Base-by-base conservation (phyloP, 352 stramenopile species). In the Globisporangium perplexum region DNA sequence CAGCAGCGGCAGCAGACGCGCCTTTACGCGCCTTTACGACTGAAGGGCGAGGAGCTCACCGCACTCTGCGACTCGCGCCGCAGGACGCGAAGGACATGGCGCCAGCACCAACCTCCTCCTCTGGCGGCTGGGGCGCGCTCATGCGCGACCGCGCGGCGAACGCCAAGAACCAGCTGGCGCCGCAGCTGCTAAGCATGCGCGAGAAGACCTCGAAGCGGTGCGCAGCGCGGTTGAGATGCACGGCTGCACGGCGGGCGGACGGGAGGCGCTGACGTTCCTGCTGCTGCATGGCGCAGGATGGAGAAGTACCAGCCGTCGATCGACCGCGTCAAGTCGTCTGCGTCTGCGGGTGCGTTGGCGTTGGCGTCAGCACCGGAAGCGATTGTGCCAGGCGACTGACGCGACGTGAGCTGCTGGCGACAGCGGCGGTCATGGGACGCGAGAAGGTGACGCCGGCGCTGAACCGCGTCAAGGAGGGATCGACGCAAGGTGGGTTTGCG, bases 281-380 rank as follows among this genome's bases (percentile, higher is more conserved):
- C 12, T 38, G 14, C 23, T 50, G 18, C 7, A 5, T 35, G n/a
- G n/a, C n/a, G 8, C 47, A 87, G 77, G 52, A 66, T 91, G 33
- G 72, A 82, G 47, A 77, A 78, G 50, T 89, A 88, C 38, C 82
- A 90, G 60, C 82, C 82, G 17, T 84, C 77, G 30, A 79, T 92
- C n/a, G 66, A 84, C 42, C 77, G 77, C 52, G 77, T 87, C 50
- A 80, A 76, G 51, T 86, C 73, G 45, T 89, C 79, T n/a, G 79
- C 82, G 5, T 77, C 69, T 24, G 73, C 78, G 63, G 76, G 76
- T 85, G 46, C 43, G 67, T n/a, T 23, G 7, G 22, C 3, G 7
- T 2, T 8, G 1, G 20, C n/a, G 41, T n/a, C 11, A n/a, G n/a
- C n/a, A n/a, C n/a, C n/a, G 26, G 26, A 30, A 2, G 26, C 5